phyloP scores from a whole-genome alignment of 306 rosid species.

The Cucumis hystrix region DNA sequence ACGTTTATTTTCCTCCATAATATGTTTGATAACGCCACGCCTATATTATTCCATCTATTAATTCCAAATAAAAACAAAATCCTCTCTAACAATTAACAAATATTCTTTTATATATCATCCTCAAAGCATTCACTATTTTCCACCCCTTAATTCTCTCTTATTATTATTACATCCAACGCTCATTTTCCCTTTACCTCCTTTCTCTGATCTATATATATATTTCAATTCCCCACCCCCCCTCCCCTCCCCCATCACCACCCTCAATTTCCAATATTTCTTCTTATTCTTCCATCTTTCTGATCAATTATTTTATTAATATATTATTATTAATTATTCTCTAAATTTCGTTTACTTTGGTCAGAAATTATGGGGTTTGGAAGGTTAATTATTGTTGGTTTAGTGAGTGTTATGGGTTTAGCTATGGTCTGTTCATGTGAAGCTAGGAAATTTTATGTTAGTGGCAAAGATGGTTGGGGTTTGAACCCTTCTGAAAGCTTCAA shows the following conservation, averaged over 20 bases:
- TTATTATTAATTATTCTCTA: neutral
- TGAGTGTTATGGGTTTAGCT: neutral
- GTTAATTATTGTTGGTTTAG: too few species aligned
- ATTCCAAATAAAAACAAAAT: neutral
- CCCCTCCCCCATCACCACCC: too few species aligned
- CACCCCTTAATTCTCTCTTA: neutral
- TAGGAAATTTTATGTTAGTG: constrained; percentile 34
- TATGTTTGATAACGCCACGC: neutral
- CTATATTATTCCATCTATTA: neutral
- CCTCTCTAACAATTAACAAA: neutral
- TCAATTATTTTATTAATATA: too few species aligned
- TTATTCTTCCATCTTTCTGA: neutral
- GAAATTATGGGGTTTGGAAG: constrained; percentile 11
- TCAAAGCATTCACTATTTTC: neutral
- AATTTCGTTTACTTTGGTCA: neutral
- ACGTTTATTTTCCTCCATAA: neutral
- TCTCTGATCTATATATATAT: neutral
- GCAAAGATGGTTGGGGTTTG: constrained; percentile 55
- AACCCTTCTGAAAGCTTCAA: constrained; percentile 41
- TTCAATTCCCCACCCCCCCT: neutral
- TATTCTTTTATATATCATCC: neutral
- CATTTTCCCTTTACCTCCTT: neutral
- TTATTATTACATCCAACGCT: neutral
- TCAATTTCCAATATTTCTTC: too few species aligned
- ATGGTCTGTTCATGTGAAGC: constrained; percentile 15